Conservation (phyloP, 768 basidiomycete genomes). For the Hygrophorus russula region DNA sequence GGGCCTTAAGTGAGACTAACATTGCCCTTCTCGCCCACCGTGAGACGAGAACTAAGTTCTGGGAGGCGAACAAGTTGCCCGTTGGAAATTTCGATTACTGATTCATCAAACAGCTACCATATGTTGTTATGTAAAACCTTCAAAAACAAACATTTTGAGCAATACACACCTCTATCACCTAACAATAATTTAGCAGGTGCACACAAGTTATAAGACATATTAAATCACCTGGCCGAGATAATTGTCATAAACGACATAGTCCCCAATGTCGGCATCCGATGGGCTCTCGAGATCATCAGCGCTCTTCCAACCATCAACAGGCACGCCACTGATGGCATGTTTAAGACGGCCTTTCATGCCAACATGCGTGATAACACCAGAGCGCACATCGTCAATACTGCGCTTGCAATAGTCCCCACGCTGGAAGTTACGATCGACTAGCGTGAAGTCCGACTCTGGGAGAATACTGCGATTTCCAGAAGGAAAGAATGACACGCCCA, state of each 20-base stretch:
- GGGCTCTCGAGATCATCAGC: conserved; percentile 45
- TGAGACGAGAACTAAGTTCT: conserved; percentile 66
- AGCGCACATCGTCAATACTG: conserved; percentile 58
- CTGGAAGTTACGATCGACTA: conserved; percentile 70
- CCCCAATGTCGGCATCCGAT: conserved; percentile 59
- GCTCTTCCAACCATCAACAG: conserved; percentile 53
- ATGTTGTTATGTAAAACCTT: conserved; percentile 7
- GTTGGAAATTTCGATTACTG: conserved; percentile 55
- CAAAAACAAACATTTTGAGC: conserved; percentile 5
- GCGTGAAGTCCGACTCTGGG: conserved; percentile 51
- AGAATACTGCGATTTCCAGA: conserved; percentile 55
- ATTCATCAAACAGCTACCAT: conserved; percentile 72
- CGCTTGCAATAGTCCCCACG: conserved; percentile 79
- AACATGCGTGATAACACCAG: conserved; percentile 62
- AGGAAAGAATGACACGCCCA: conserved; percentile 64
- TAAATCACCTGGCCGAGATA: conserved; percentile 84
- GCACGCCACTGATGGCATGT: conserved; percentile 59
- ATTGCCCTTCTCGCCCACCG: conserved; percentile 65
- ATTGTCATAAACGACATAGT: conserved; percentile 72
- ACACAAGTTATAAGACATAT: neutral
- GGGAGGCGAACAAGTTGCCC: conserved; percentile 61
- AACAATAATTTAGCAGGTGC: conserved; percentile 8
- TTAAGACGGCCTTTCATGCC: conserved; percentile 56
- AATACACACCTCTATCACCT: conserved; percentile 66
- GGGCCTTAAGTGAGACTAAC: conserved; percentile 26